Percentiles rank a stretch among this genome's conserved stretches.
Evolutionary conservation across 2,329 filamentous ascomycete species (phyloP).

Genomic region (Lecanosticta acicola): DNA sequence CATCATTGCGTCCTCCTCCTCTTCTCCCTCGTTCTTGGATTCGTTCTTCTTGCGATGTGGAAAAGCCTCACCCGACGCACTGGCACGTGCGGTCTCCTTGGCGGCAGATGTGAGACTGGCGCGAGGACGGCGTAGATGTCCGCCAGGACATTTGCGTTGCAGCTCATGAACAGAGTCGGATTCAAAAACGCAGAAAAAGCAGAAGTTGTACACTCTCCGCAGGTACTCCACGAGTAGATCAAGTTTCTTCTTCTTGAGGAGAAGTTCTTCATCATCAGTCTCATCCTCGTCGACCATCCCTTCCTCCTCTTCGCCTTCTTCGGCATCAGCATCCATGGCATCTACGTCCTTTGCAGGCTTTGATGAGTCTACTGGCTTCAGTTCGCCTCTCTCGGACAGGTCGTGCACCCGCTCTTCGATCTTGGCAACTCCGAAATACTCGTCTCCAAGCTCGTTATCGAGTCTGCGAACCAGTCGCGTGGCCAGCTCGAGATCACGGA

Average conservation of each 20-base stretch:
- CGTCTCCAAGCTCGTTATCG: slow-evolving; percentile 73
- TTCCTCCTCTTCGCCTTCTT: slow-evolving; percentile 69
- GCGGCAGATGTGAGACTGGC: slow-evolving; percentile 77
- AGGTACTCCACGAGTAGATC: slow-evolving; percentile 95
- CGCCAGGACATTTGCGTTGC: slow-evolving; percentile 90
- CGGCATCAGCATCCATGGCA: slow-evolving; percentile 61
- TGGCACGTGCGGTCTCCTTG: slow-evolving; percentile 79
- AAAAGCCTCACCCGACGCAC: slow-evolving; percentile 74
- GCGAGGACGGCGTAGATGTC: slow-evolving; percentile 87
- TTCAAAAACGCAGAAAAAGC: slow-evolving; percentile 99
- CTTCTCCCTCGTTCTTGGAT: slow-evolving; percentile 51
- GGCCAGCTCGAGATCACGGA: slow-evolving; percentile 80
- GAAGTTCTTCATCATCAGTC: slow-evolving; percentile 79
- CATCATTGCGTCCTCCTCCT: slow-evolving; percentile 38
- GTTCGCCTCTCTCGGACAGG: slow-evolving; percentile 65
- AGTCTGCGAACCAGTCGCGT: slow-evolving; percentile 77
- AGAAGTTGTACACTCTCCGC: slow-evolving; percentile 95
- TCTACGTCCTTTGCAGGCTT: slow-evolving; percentile 53
- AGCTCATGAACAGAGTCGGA: slow-evolving; percentile 95
- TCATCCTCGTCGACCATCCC: slow-evolving; percentile 57
- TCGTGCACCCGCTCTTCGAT: slow-evolving; percentile 85
- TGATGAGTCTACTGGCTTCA: slow-evolving; percentile 60
- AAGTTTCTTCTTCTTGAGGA: slow-evolving; percentile 93
- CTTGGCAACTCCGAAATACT: slow-evolving; percentile 69
- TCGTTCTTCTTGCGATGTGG: slow-evolving; percentile 56